Percentiles rank a stretch among this genome's conserved stretches.
Evolutionary conservation across 345 rosid species (phyloP).

Genomic region (Eucalyptus decipiens): DNA sequence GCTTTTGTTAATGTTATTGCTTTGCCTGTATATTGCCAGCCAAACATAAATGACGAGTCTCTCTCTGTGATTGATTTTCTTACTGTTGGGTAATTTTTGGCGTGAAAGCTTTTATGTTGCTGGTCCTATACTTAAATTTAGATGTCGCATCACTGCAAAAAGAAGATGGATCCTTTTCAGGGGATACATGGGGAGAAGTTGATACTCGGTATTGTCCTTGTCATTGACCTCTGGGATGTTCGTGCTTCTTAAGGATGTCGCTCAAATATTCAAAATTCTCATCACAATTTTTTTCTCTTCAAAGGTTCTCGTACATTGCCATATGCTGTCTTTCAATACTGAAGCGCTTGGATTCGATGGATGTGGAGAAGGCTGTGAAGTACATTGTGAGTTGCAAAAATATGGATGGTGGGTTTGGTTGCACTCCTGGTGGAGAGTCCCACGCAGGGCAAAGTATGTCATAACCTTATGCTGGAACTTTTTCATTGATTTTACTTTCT

Average conservation of each 20-base stretch:
- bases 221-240: neutral
- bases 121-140: conserved; percentile 18
- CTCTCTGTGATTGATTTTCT: neutral
- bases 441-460: conserved; percentile 93
- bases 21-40: neutral
- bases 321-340: conserved; percentile 74
- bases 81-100: neutral
- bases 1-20: neutral
- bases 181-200: conserved; percentile 96
- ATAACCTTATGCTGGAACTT: neutral
- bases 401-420: conserved; percentile 93
- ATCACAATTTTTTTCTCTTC: neutral
- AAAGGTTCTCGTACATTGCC: conserved; percentile 81
- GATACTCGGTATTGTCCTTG: conserved; percentile 54
- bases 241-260: neutral
- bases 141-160: conserved; percentile 78
- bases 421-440: conserved; percentile 90
- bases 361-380: conserved; percentile 66
- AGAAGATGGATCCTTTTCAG: conserved; percentile 91
- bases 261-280: neutral
- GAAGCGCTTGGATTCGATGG: conserved; percentile 45
- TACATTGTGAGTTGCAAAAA: conserved; percentile 88
- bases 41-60: neutral
- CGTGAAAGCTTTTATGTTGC: neutral
- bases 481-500: neutral